These are phyloP conservation scores for Kodamaea plutei DNA, from an alignment of 1,139 yeast genomes.

Conservation along the genomic window DNA sequence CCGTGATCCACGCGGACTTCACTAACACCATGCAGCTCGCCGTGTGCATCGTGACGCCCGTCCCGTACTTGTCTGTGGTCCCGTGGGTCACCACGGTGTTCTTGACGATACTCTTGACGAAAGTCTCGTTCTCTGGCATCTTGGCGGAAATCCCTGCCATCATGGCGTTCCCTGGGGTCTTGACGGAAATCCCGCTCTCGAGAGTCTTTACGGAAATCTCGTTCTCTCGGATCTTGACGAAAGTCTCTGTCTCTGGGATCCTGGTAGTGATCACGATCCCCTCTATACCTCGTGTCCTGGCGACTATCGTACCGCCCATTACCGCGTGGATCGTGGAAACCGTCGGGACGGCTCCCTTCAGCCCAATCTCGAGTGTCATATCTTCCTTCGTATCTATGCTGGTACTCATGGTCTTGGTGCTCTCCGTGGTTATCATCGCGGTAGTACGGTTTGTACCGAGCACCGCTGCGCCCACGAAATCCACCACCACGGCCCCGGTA, in stretches of 20 bases:
- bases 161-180: too few species aligned
- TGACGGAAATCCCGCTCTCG: background rate
- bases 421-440: conserved; percentile 1
- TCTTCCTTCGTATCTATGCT: background rate
- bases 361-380: background rate
- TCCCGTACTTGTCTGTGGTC: background rate
- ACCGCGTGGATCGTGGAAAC: too few species aligned
- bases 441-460: conserved; percentile 1
- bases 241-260: too few species aligned
- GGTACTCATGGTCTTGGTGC: conserved; percentile 1
- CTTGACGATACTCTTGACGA: background rate
- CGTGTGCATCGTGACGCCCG: too few species aligned
- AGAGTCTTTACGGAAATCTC: conserved; percentile 1
- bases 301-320: too few species aligned
- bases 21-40: too few species aligned
- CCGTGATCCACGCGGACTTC: too few species aligned
- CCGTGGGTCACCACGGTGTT: background rate
- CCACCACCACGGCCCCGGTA: conserved; percentile 1
- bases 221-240: too few species aligned
- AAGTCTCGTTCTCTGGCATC: background rate
- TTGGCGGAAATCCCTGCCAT: too few species aligned
- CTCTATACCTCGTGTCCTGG: too few species aligned
- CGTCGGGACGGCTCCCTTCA: too few species aligned
- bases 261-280: too few species aligned
- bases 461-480: background rate